These are phyloP conservation scores for Ajuga reptans DNA, from an alignment of 305 asterid genomes.

Conservation along the genomic window DNA sequence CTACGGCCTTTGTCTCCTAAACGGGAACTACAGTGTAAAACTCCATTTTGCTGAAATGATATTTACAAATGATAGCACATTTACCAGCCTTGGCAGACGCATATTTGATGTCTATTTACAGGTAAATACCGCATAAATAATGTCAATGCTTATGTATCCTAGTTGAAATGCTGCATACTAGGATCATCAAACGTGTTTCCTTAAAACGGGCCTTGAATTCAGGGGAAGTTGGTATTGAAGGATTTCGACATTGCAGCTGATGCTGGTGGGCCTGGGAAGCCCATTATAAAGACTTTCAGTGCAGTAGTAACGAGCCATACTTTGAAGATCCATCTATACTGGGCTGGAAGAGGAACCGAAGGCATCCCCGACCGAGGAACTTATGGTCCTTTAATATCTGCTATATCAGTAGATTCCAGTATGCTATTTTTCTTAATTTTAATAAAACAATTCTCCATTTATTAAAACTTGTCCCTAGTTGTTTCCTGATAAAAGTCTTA, in stretches of 20 bases:
- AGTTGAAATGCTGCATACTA: not conserved
- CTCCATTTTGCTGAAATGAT: constrained; percentile 83
- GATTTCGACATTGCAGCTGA: constrained; percentile 67
- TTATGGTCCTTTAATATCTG: constrained; percentile 88
- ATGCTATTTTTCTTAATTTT: constrained; percentile 25
- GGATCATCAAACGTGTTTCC: no score
- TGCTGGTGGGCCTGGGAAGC: constrained; percentile 76
- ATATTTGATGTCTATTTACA: constrained; percentile 82
- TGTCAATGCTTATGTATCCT: not conserved
- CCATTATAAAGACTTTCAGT: constrained; percentile 48
- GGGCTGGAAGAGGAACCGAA: constrained; percentile 93
- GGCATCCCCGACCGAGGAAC: constrained; percentile 81
- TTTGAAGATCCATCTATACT: constrained; percentile 75
- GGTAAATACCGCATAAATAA: constrained; percentile 32
- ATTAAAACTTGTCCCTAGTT: not conserved
- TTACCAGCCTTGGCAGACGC: constrained; percentile 73
- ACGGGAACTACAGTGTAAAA: constrained; percentile 70
- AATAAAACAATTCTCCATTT: not conserved
- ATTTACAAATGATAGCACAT: constrained; percentile 60
- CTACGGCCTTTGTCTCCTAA: constrained; percentile 72
- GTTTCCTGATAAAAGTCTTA: not conserved
- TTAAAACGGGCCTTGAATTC: constrained; percentile 17
- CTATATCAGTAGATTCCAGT: constrained; percentile 83
- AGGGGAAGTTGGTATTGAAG: constrained; percentile 68
- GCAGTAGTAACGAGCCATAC: constrained; percentile 43